Percentiles rank a stretch among this genome's conserved stretches.
phyloP scores from a whole-genome alignment of 139 green algal genomes.

The Closterium sp. region DNA sequence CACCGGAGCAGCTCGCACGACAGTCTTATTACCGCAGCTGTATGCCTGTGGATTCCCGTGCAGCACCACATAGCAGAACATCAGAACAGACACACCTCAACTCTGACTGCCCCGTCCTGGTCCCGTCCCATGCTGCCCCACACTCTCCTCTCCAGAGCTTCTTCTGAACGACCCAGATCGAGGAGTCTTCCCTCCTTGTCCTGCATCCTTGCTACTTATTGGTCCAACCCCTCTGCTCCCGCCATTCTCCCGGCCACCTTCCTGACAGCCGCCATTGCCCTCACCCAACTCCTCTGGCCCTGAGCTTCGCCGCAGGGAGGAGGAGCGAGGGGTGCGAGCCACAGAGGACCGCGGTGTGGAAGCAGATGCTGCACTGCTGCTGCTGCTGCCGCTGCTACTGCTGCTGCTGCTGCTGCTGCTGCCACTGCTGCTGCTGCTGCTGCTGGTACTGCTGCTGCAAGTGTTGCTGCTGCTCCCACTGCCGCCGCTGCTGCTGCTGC shows the following conservation, averaged over 20 bases:
- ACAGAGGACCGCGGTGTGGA: neutral
- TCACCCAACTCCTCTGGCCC: neutral
- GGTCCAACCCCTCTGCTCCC: neutral
- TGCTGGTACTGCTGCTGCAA: neutral
- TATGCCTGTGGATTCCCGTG: too few species aligned
- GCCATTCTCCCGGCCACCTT: neutral
- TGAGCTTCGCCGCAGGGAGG: neutral
- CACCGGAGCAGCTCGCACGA: too few species aligned
- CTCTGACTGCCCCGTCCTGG: neutral
- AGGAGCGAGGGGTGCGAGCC: neutral
- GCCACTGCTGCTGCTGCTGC: neutral
- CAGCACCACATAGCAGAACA: neutral
- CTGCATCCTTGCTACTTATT: neutral
- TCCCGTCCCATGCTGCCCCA: neutral
- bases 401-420: neutral
- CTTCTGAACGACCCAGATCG: neutral
- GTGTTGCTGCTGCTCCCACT: neutral
- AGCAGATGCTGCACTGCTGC: neutral
- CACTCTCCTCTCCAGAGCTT: neutral
- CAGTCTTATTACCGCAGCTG: too few species aligned
- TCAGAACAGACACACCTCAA: neutral
- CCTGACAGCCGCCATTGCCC: neutral
- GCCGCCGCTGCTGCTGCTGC: neutral
- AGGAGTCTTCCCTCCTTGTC: neutral
- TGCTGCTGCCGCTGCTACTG: slow-evolving; percentile 1